Conservation (phyloP, 2,329 filamentous ascomycete genomes). For the Orbilia blumenaviensis region DNA sequence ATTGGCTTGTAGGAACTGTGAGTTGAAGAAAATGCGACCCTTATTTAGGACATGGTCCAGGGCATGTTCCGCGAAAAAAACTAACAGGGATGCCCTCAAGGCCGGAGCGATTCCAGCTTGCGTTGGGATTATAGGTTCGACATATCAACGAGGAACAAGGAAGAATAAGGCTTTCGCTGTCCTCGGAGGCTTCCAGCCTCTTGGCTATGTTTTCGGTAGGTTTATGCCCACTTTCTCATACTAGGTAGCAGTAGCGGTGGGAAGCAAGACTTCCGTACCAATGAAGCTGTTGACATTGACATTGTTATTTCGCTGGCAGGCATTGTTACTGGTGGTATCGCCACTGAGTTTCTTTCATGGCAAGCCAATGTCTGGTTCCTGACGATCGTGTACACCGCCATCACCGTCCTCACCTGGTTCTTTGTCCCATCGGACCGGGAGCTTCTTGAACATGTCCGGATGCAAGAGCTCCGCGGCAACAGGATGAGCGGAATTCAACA, state of each 20-base stretch:
- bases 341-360: constrained; percentile 47
- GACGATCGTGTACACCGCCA: constrained; percentile 33
- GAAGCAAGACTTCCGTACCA: no score
- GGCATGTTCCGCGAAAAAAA: constrained; percentile 13
- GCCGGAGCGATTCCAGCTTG: constrained; percentile 47
- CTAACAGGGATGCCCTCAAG: constrained; percentile 5
- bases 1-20: background rate
- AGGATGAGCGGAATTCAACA: constrained; percentile 36
- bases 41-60: background rate
- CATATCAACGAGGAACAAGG: constrained; percentile 42
- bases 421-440: constrained; percentile 47
- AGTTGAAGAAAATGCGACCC: background rate
- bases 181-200: constrained; percentile 48
- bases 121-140: constrained; percentile 46
- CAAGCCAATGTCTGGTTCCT: constrained; percentile 52
- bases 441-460: constrained; percentile 32
- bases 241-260: no score
- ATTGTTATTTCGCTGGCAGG: constrained; percentile 5
- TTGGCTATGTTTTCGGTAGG: constrained; percentile 48
- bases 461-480: constrained; percentile 32
- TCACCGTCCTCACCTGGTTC: constrained; percentile 40
- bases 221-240: background rate
- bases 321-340: constrained; percentile 43
- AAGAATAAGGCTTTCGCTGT: constrained; percentile 52
- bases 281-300: background rate